Conservation (phyloP, 805 yeast genomes). For the Schwanniomyces polymorphus region DNA sequence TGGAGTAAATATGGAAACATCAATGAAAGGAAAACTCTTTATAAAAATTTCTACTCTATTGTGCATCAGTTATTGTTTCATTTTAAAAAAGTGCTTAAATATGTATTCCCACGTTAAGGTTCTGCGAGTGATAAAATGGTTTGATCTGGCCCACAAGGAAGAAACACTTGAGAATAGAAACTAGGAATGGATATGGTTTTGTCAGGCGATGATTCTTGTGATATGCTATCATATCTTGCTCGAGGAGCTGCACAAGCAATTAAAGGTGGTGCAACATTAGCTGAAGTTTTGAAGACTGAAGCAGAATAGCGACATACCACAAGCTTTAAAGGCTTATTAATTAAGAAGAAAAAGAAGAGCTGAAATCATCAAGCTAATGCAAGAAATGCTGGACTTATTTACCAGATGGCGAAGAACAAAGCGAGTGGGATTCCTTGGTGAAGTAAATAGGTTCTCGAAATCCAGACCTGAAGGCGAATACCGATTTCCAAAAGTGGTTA, state of each 20-base stretch:
- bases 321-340: constrained; percentile 16
- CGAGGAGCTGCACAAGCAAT: constrained; percentile 32
- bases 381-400: constrained; percentile 15
- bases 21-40: constrained; percentile 19
- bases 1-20: constrained; percentile 14
- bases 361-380: constrained; percentile 20
- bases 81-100: constrained; percentile 18
- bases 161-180: too few species aligned
- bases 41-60: constrained; percentile 26
- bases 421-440: constrained; percentile 17
- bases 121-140: constrained; percentile 22
- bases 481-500: constrained; percentile 23
- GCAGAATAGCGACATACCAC: constrained; percentile 12
- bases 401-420: constrained; percentile 24
- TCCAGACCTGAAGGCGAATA: constrained; percentile 24
- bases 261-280: constrained; percentile 31
- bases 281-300: constrained; percentile 14
- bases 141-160: too few species aligned
- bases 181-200: too few species aligned
- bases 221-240: constrained; percentile 33
- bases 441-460: constrained; percentile 9
- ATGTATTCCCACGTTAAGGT: constrained; percentile 25
- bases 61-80: constrained; percentile 16
- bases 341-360: constrained; percentile 20
- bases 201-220: constrained; percentile 36